Evolutionary conservation across 2,329 filamentous ascomycete genomes (phyloP).

Genomic region (Thielaviopsis musarum): DNA sequence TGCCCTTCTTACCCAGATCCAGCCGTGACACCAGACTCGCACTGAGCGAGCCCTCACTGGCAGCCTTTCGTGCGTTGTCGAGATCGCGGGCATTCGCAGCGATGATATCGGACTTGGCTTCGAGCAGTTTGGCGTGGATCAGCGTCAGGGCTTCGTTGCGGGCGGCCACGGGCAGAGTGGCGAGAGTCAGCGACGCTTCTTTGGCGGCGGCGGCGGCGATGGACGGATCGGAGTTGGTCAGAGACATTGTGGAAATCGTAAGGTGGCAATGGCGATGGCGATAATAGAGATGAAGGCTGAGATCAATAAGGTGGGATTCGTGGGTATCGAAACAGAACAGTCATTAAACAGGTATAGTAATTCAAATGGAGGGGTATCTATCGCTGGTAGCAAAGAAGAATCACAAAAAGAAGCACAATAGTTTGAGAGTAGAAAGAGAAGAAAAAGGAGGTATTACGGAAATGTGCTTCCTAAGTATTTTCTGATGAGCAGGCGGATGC

Average conservation of each 20-base stretch:
- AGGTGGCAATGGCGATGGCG: background rate
- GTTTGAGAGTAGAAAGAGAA: background rate
- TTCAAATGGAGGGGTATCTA: background rate
- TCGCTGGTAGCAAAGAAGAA: background rate
- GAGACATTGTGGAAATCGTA: conserved; percentile 46
- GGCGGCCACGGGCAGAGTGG: conserved; percentile 55
- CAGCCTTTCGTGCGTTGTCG: conserved; percentile 53
- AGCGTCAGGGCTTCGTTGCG: conserved; percentile 74
- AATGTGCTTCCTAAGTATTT: background rate
- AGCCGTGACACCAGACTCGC: conserved; percentile 74
- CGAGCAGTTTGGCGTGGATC: conserved; percentile 61
- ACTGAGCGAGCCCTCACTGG: conserved; percentile 58
- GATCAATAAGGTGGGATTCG: background rate
- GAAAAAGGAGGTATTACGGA: background rate
- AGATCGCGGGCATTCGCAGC: conserved; percentile 77
- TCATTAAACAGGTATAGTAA: too few species aligned
- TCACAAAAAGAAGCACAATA: background rate
- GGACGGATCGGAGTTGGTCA: conserved; percentile 67
- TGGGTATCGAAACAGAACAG: too few species aligned
- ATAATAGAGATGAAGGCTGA: background rate
- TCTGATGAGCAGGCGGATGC: background rate
- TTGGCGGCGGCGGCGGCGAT: conserved; percentile 67
- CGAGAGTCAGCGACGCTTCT: conserved; percentile 64
- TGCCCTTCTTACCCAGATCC: conserved; percentile 71
- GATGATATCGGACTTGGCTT: conserved; percentile 58